phyloP scores from a whole-genome alignment of 2,329 filamentous ascomycete species.

The Hypoxylon sp. region DNA sequence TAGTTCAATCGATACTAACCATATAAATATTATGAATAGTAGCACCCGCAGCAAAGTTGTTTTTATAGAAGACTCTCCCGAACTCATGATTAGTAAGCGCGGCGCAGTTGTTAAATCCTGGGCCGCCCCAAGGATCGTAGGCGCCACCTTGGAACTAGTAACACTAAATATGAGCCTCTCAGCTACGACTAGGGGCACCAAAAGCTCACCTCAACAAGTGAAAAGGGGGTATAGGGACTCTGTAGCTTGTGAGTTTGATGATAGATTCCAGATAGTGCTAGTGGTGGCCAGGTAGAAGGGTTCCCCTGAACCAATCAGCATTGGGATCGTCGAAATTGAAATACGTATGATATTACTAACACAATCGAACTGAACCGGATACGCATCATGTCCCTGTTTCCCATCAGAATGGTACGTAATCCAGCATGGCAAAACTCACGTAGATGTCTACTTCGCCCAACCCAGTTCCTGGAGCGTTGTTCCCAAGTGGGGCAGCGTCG shows the following conservation, averaged over 20 bases:
- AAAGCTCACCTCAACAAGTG: constrained; percentile 50
- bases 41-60: constrained; percentile 70
- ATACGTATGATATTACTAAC: constrained; percentile 37
- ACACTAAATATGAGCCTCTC: not conserved
- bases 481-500: constrained; percentile 72
- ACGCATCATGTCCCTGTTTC: constrained; percentile 57
- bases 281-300: constrained; percentile 70
- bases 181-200: not conserved
- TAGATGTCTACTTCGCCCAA: constrained; percentile 59
- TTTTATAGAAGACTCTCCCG: constrained; percentile 85
- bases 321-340: no score
- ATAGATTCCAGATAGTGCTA: constrained; percentile 69
- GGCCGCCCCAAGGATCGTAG: constrained; percentile 82
- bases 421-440: constrained; percentile 30
- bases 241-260: constrained; percentile 68
- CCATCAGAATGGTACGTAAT: constrained; percentile 12
- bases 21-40: constrained; percentile 36
- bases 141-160: constrained; percentile 75
- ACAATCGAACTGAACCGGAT: constrained; percentile 62
- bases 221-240: constrained; percentile 75
- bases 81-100: constrained; percentile 78
- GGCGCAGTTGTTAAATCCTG: constrained; percentile 75
- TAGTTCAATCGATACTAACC: constrained; percentile 4
- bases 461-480: constrained; percentile 76
- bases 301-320: constrained; percentile 43